Evolutionary conservation across 441 rosid species (phyloP).

Genomic region (Sinapis alba): DNA sequence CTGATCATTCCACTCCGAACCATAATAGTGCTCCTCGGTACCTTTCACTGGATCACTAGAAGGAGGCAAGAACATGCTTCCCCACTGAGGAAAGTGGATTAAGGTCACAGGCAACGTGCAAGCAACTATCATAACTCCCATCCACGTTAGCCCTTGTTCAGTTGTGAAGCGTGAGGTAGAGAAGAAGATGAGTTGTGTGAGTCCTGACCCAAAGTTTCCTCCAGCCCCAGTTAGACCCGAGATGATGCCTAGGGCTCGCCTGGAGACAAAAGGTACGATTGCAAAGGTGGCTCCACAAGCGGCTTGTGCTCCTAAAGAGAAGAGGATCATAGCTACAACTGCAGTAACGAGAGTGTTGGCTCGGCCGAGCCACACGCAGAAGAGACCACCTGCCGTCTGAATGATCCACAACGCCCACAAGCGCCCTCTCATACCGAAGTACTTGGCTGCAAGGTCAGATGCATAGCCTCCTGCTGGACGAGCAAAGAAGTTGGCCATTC

Average conservation of each 20-base stretch:
- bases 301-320: constrained; percentile 75
- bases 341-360: constrained; percentile 62
- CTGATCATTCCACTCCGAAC: constrained; percentile 57
- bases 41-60: constrained; percentile 44
- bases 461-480: constrained; percentile 73
- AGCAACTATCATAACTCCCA: constrained; percentile 67
- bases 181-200: constrained; percentile 68
- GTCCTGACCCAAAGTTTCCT: constrained; percentile 76
- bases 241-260: constrained; percentile 60
- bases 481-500: constrained; percentile 67
- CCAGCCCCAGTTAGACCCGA: constrained; percentile 64
- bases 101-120: constrained; percentile 62
- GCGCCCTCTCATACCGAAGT: constrained; percentile 75
- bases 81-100: constrained; percentile 78
- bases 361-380: constrained; percentile 73
- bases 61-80: constrained; percentile 66
- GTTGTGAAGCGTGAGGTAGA: constrained; percentile 52
- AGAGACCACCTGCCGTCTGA: constrained; percentile 67
- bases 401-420: constrained; percentile 68
- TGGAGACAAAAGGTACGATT: constrained; percentile 64
- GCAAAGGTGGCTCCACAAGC: constrained; percentile 83
- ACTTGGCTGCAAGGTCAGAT: constrained; percentile 56
- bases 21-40: constrained; percentile 57
- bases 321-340: constrained; percentile 62
- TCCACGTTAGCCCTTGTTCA: constrained; percentile 52